Base-by-base conservation (phyloP, 2,329 filamentous ascomycete species). In the Xylaria sp. region DNA sequence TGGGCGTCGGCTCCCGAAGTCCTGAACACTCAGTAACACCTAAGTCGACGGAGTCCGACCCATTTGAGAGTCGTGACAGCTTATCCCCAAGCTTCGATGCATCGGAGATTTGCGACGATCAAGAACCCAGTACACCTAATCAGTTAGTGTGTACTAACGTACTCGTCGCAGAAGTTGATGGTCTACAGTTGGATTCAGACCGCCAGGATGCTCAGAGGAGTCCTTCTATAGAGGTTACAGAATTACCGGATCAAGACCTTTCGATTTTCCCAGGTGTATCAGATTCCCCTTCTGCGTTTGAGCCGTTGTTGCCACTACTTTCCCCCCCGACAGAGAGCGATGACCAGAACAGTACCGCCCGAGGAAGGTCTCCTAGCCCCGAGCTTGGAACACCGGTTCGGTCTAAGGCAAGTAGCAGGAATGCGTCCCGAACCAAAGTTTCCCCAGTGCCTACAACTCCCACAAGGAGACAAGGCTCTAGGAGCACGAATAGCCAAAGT, bases 381-480 rank as follows among this genome's bases (percentile, higher is more conserved):
- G 71, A 73, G 15, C 59, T 73, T 31, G 71, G 71, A 2, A 69
- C 66, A 52, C 67, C 69, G 28, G 61, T 55, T 25, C n/a, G 48
- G 1, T 58, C 56, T n/a, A 50, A 64, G 48, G 31, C n/a, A 31
- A 39, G 28, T 31, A 56, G 44, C 10, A 7, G 18, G 12, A 31
- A n/a, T 7, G 50, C 41, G n/a, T 37, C 71, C 3, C 51, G 10
- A 52, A 20, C 31, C 31, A 55, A 59, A 20, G 18, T 12, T 10
- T 56, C 56, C 7, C 57, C 39, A 18, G 46, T 46, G 12, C 68
- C 72, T 46, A 25, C 48, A 54, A 72, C 70, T 13, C 67, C 72
- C 5, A 72, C 70, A 31, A 69, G 66, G 31, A 65, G 12, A 62
- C 67, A 60, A 8, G 50, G 48, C n/a, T 15, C 72, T 62, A 39